These are phyloP conservation scores for Didymella arachidicola DNA, from an alignment of 2,329 filamentous ascomycete species.

Conservation along the genomic window DNA sequence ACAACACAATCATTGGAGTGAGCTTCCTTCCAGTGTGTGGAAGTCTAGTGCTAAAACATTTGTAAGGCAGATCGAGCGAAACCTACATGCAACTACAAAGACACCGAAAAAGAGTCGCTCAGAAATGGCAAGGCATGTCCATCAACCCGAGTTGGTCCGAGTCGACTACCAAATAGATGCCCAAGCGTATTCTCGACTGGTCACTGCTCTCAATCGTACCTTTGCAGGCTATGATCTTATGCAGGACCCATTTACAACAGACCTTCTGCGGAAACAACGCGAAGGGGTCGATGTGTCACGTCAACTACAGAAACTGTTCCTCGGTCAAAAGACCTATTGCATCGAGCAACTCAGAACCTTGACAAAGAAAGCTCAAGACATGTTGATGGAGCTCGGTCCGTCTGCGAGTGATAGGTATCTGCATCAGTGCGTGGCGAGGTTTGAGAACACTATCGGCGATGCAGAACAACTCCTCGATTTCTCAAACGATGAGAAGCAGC, in stretches of 20 bases:
- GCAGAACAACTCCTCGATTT: slow-evolving; percentile 43
- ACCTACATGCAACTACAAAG: slow-evolving; percentile 72
- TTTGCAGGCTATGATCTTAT: slow-evolving; percentile 43
- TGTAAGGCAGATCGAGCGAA: slow-evolving; percentile 66
- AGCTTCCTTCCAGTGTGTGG: neutral
- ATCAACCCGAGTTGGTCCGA: slow-evolving; percentile 66
- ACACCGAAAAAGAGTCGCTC: slow-evolving; percentile 73
- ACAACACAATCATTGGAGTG: slow-evolving; percentile 60
- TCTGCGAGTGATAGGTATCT: slow-evolving; percentile 53
- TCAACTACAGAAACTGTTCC: slow-evolving; percentile 37
- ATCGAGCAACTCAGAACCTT: slow-evolving; percentile 50
- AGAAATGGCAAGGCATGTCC: slow-evolving; percentile 73
- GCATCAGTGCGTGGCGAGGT: slow-evolving; percentile 46
- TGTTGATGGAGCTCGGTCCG: slow-evolving; percentile 51
- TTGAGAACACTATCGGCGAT: slow-evolving; percentile 21
- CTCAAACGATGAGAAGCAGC: slow-evolving; percentile 45
- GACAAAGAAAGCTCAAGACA: slow-evolving; percentile 40
- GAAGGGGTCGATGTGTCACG: slow-evolving; percentile 33
- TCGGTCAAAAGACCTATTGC: slow-evolving; percentile 51
- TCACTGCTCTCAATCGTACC: slow-evolving; percentile 29
- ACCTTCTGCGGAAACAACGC: slow-evolving; percentile 37
- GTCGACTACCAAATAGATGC: slow-evolving; percentile 43
- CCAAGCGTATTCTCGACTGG: slow-evolving; percentile 20
- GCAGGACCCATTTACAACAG: slow-evolving; percentile 52
- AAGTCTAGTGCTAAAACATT: slow-evolving; percentile 22